Evolutionary conservation across 371 early-diverging fungal genomes (phyloP).

Genomic region (Mortierella sp.): DNA sequence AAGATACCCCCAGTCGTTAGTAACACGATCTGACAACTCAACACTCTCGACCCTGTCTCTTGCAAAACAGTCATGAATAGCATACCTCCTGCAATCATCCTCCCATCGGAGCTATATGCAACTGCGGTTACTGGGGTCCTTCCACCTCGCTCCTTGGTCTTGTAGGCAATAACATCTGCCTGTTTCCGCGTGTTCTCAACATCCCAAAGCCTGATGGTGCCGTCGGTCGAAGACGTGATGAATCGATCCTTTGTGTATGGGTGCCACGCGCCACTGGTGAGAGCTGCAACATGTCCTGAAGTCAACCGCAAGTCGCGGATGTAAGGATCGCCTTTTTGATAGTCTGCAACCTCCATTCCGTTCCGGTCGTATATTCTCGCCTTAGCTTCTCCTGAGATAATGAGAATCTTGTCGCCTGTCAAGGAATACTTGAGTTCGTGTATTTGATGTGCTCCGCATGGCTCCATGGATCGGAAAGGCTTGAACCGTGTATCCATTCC

Average conservation of each 20-base stretch:
- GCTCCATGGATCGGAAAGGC: slow-evolving; percentile 87
- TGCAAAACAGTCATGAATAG: too few relatives aligned
- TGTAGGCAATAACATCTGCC: slow-evolving; percentile 83
- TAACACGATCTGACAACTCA: background rate
- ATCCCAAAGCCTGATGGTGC: slow-evolving; percentile 93
- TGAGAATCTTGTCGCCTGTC: slow-evolving; percentile 84
- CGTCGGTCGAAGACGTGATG: slow-evolving; percentile 87
- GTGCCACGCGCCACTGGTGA: slow-evolving; percentile 90
- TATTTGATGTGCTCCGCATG: slow-evolving; percentile 89
- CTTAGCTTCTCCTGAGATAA: slow-evolving; percentile 82
- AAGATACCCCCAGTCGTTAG: background rate
- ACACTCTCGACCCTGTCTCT: too few relatives aligned
- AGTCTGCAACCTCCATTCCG: slow-evolving; percentile 81
- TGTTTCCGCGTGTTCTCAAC: slow-evolving; percentile 80
- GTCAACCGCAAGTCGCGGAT: slow-evolving; percentile 91
- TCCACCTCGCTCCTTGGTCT: slow-evolving; percentile 83
- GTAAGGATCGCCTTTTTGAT: slow-evolving; percentile 94
- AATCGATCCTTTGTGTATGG: slow-evolving; percentile 78
- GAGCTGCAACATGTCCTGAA: slow-evolving; percentile 89
- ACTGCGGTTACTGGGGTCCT: slow-evolving; percentile 76
- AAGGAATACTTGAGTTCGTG: slow-evolving; percentile 86
- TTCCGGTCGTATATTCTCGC: slow-evolving; percentile 87
- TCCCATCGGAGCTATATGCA: slow-evolving; percentile 78
- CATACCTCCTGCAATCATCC: slow-evolving; percentile 74
- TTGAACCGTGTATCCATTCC: slow-evolving; percentile 86